A percentile compares a stretch with the other conserved stretches of the same genome.
Evolutionary conservation across 1,139 yeast species (phyloP).

Genomic region (Geotrichum bryndzae): DNA sequence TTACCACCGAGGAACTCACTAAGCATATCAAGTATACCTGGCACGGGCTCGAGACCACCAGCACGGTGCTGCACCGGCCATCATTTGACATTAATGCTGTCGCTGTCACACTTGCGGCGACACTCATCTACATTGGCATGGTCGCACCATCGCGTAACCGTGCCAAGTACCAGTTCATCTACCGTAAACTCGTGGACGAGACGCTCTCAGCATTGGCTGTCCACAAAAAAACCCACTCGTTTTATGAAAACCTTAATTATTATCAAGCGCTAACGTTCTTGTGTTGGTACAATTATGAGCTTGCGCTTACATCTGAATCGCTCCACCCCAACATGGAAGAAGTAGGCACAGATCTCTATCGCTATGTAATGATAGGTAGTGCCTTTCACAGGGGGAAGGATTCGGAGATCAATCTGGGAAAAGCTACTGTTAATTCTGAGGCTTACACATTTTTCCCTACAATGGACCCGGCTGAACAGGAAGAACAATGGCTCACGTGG

Average conservation of each 20-base stretch:
- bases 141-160: conserved; percentile 20
- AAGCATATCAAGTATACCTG: conserved; percentile 19
- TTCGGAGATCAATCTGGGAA: conserved; percentile 2
- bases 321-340: not conserved
- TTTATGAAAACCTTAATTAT: conserved; percentile 5
- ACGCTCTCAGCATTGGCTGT: conserved; percentile 20
- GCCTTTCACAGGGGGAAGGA: conserved; percentile 2
- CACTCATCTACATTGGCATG: conserved; percentile 40
- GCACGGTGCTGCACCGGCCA: conserved; percentile 36
- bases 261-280: conserved; percentile 5
- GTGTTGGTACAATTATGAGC: conserved; percentile 8
- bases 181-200: conserved; percentile 14
- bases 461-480: not conserved
- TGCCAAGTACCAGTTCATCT: not conserved
- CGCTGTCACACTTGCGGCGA: conserved; percentile 34
- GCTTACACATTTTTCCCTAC: conserved; percentile 5
- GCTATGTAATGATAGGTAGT: conserved; percentile 3
- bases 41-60: conserved; percentile 22
- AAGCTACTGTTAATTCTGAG: conserved; percentile 6
- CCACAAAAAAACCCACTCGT: conserved; percentile 19
- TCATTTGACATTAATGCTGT: conserved; percentile 36
- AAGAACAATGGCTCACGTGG: conserved; percentile 8
- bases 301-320: not conserved
- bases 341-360: not conserved
- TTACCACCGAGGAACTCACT: not conserved